Percentiles rank a stretch among this genome's conserved stretches.
These are phyloP conservation scores for Hemisphaericaspora subhashii DNA, from an alignment of 1,139 yeast genomes.

Conservation along the genomic window DNA sequence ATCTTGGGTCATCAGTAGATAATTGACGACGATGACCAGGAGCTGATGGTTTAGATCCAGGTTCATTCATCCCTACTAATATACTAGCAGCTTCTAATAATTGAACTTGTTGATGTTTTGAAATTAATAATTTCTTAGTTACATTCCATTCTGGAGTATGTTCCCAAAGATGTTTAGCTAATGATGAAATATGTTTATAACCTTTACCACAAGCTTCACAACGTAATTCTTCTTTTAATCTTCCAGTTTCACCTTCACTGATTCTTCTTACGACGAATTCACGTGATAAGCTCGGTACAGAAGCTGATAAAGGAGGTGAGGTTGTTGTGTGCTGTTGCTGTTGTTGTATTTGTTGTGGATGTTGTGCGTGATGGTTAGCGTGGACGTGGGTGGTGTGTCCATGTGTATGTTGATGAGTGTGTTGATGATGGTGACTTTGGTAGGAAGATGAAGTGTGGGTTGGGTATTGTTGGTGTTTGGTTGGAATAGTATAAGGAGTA, in stretches of 20 bases:
- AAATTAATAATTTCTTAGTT: constrained; percentile 73
- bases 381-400: constrained; percentile 2
- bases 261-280: constrained; percentile 81
- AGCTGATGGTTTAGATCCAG: not conserved
- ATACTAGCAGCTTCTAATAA: constrained; percentile 86
- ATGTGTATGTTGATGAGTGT: constrained; percentile 8
- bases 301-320: constrained; percentile 23
- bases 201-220: constrained; percentile 93
- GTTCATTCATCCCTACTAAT: constrained; percentile 76
- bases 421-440: constrained; percentile 11
- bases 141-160: constrained; percentile 93
- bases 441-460: constrained; percentile 9
- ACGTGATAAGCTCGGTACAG: constrained; percentile 57
- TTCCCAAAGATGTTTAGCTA: constrained; percentile 73
- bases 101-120: constrained; percentile 92
- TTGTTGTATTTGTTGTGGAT: constrained; percentile 7
- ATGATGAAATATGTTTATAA: constrained; percentile 79
- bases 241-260: constrained; percentile 82
- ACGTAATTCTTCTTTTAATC: constrained; percentile 77
- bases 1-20: constrained; percentile 9
- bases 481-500: constrained; percentile 38
- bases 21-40: constrained; percentile 7
- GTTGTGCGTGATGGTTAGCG: constrained; percentile 1
- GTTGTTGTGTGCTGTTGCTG: no score
- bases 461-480: constrained; percentile 19